Base-by-base conservation (phyloP, 2,329 filamentous ascomycete species). In the Endocalyx cinctus region DNA sequence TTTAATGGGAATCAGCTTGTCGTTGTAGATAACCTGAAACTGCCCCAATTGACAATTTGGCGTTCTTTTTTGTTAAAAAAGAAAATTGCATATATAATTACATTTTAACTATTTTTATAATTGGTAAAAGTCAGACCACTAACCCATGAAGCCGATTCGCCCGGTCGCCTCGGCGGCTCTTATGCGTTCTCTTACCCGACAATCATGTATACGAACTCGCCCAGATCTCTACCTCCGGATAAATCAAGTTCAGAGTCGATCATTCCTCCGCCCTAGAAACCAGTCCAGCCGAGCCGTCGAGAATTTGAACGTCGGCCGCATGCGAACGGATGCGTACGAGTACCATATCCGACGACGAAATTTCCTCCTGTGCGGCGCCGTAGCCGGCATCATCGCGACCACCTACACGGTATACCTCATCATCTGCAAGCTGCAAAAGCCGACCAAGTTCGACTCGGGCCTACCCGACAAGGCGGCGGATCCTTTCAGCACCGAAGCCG, bases 261-360 rank as follows among this genome's bases (percentile, higher is more conserved):
- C 30, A 10, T 43, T 43, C 29, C 15, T 37, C 14, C 35, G 41
- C 20, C 11, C 23, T 7, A 41, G 43, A 23, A 41, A 41, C 14
- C 20, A 43, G 6, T 42, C 50, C 13, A 42, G 55, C 16, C 61
- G 64, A 18, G 57, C 66, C 7, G 52, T 66, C 31, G 70, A 77
- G 38, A 64, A 62, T 17, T 60, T 76, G 39, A 67, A 78, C 43
- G 47, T 78, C 41, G 57, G 62, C 39, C 65, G 61, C 36, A 64
- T 78, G 42, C 60, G 67, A 27, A 52, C 59, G 25, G 54, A 68
- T 37, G 59, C 67, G 10, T 58, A 63, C 33, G 62, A 73, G 31
- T 76, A 77, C 51, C 60, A 76, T 41, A 58, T 60, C 18, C 67
- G 69, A 36, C 65, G 71, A 25, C 70, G 61, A 4, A 64, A 66